Evolutionary conservation across 495 filamentous ascomycete species (phyloP), one percentile per base, ranked within the genome.

Genomic region (Cercophora scortea): DNA sequence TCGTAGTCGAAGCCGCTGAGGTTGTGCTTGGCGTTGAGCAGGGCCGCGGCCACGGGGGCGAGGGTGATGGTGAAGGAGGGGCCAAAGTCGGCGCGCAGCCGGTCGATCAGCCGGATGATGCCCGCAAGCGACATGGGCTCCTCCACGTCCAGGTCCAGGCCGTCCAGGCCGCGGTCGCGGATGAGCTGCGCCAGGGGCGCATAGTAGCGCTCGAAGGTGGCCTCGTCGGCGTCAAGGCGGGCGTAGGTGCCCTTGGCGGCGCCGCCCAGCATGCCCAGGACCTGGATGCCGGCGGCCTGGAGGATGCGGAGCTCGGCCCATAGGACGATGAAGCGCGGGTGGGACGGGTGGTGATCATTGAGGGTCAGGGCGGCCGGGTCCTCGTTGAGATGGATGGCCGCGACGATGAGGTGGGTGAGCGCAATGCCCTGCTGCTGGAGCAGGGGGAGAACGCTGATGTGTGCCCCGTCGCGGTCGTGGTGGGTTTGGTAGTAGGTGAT

Each of bases 201-300:
- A 60, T 94, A 94, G 67, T 81, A 89, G 4, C 44, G 54, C 62
- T 88, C 84, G 55, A 92, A 91, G 6, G 12, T 45, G 1, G 47
- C 1, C 11, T 72, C 69, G 53, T 71, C 66, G 46, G 71, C 71
- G 60, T 90, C 87, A 1, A 91, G 78, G 0, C 78, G 74, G n/a
- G 53, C 39, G 65, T 77, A 94, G 11, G 77, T 78, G 17, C 89
- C 89, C 46, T 66, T 69, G 0, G 86, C 88, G 7, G 88, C 87
- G n/a, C 89, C 89, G 40, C 89, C 89, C 0, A 94, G 71, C 89
- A 94, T 92, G 52, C 82, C 84, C 60, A 90, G 81, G 40, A 93
- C 75, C 56, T 82, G 85, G 56, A 93, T 74, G 18, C 87, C 86
- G 12, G 69, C 63, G 16, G 74, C 73, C 59, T 90, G 83, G 36